Evolutionary conservation across 2,329 filamentous ascomycete species (phyloP).

Genomic region (Bipolaris bicolor): DNA sequence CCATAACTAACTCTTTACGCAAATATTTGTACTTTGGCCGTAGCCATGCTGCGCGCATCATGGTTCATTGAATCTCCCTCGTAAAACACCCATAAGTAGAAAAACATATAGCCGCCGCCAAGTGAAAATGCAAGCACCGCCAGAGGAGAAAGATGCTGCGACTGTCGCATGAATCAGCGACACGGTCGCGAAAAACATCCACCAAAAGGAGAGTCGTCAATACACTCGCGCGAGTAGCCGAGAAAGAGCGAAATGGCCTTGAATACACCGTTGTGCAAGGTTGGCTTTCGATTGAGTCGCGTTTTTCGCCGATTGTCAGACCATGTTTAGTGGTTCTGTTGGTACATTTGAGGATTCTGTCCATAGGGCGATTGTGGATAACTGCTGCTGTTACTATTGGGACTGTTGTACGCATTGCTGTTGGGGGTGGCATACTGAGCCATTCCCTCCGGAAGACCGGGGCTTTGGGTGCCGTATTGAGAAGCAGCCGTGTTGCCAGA

Average conservation of each 20-base stretch:
- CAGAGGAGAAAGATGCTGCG: slow-evolving; percentile 38
- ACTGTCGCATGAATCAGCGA: slow-evolving; percentile 32
- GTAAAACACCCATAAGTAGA: slow-evolving; percentile 43
- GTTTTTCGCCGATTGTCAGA: slow-evolving; percentile 1
- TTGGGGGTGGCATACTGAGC: slow-evolving; percentile 55
- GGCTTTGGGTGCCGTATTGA: slow-evolving; percentile 55
- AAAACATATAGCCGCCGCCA: slow-evolving; percentile 48
- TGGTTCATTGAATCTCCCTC: slow-evolving; percentile 24
- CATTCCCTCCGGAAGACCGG: slow-evolving; percentile 56
- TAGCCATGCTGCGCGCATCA: slow-evolving; percentile 11
- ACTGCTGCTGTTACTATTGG: slow-evolving; percentile 53
- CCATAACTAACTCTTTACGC: slow-evolving; percentile 13
- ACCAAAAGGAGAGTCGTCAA: slow-evolving; percentile 36
- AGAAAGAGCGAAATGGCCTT: slow-evolving; percentile 21
- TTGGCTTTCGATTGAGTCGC: slow-evolving; percentile 1
- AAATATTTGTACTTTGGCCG: slow-evolving; percentile 2
- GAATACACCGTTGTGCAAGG: slow-evolving; percentile 8
- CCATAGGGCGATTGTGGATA: slow-evolving; percentile 60
- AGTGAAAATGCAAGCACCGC: slow-evolving; percentile 48
- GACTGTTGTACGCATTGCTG: slow-evolving; percentile 53
- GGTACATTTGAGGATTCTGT: slow-evolving; percentile 56
- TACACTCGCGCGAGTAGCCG: neutral
- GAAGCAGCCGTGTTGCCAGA: slow-evolving; percentile 50
- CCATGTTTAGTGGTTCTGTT: slow-evolving; percentile 47
- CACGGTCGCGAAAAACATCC: slow-evolving; percentile 30